Evolutionary conservation across 2,329 filamentous ascomycete species (phyloP).

Genomic region (Colletotrichum lentis): DNA sequence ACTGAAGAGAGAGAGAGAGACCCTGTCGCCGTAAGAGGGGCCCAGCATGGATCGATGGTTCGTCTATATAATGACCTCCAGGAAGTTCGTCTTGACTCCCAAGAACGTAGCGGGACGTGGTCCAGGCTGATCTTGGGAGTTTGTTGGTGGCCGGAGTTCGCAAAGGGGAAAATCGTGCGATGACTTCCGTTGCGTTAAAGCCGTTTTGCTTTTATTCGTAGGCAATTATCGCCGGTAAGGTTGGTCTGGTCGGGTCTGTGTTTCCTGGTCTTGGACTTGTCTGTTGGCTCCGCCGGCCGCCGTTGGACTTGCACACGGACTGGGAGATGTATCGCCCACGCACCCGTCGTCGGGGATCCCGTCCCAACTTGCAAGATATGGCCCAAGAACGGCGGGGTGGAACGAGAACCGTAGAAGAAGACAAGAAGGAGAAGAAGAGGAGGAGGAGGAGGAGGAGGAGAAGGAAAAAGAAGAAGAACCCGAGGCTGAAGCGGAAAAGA

Average conservation of each 20-base stretch:
- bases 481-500: conserved; percentile 1
- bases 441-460: conserved; percentile 1
- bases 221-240: conserved; percentile 21
- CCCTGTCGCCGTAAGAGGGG: conserved; percentile 17
- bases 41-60: conserved; percentile 24
- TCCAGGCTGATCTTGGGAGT: not conserved
- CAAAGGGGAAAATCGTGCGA: not conserved
- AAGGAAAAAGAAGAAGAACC: conserved; percentile 7
- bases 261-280: conserved; percentile 15
- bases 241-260: conserved; percentile 26
- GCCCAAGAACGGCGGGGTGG: not conserved
- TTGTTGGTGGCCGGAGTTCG: conserved; percentile 15
- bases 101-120: not conserved
- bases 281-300: conserved; percentile 17
- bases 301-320: conserved; percentile 22
- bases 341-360: conserved; percentile 32
- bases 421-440: conserved; percentile 14
- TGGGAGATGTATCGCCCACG: conserved; percentile 22
- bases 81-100: not conserved
- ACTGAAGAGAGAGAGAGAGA: not conserved
- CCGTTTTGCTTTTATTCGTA: conserved; percentile 25
- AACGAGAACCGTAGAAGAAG: not conserved
- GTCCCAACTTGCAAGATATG: conserved; percentile 16
- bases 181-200: conserved; percentile 18
- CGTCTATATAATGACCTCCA: conserved; percentile 27